Evolutionary conservation across 257 asterid species (phyloP), one percentile per base, ranked within the genome.

Genomic region (Capsicum baccatum): DNA sequence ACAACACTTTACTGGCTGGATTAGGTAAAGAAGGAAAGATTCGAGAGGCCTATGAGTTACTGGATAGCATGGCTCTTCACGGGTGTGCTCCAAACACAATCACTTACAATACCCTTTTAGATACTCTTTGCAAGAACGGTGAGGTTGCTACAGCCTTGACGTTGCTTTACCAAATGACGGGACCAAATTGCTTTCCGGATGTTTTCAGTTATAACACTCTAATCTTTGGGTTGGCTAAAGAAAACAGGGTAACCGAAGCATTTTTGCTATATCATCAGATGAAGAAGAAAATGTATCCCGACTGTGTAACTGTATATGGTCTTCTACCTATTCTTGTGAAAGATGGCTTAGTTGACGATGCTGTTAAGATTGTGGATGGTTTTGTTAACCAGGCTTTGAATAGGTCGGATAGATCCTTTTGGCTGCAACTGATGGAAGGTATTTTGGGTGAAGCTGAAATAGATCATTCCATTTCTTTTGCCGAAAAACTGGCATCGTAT

Each of bases 1-100:
- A 96, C 90, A 96, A 96, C 89, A 96, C 98, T 3, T 84, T 96
- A 73, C 90, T 96, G 88, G 94, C 98, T 90, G 99, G 99, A 84
- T 80, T 96, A 81, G 91, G 95, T 10, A 96, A 92, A 89, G 97
- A 93, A 89, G 98, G 99, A 62, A 91, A 89, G 86, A 91, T 90
- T 85, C 88, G 85, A 86, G 97, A 92, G 85, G 93, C 97, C 84
- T 86, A 86, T 76, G 87, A 92, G 79, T 89, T 96, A 83, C 93
- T 96, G 60, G 90, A 90, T 84, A 91, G 88, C 91, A 96, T 96
- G 99, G 82, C 79, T 35, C 89, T 79, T 44, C 84, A 79, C 57
- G 95, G 98, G 37, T 93, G 97, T 86, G 90, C 91, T 81, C 98
- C 98, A 1, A 93, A 94, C 89, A 94, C 98, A 9, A 90, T 94